Evolutionary conservation across 1,139 yeast genomes (phyloP), one percentile per base, ranked within the genome.

Genomic region (Pichia sp.): DNA sequence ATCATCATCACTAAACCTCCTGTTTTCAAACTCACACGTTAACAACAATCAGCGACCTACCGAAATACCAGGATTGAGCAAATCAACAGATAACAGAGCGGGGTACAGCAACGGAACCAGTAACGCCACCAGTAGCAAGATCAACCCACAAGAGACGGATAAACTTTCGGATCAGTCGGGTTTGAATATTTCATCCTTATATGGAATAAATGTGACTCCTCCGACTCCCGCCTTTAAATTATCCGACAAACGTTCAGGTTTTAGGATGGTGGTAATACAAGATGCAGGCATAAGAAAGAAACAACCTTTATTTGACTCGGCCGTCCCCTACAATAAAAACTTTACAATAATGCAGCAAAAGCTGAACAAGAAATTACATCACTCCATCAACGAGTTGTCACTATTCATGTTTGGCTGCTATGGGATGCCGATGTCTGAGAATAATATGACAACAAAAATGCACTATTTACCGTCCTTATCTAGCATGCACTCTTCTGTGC

Each of bases 391-490:
- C 54, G 84, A 80, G 57, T 63, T 81, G 41, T 73, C 77, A 49
- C 78, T 78, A 57, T 78, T 74, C 60, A 78, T 80, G 79, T 81
- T 80, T 65, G 85, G 85, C 5, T 77, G 80, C 57, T 63, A 62
- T 50, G 84, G 84, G 0, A 66, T 80, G 40, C 81, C 83, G 13
- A 69, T 78, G 5, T 78, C 73, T 58, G 84, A 80, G 57, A 66
- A 72, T n/a, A 72, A 71, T 40, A 65, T 73, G 30, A 66, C 75
- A 16, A 77, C 81, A 2, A 81, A 80, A 58, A 62, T 80, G 8
- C 84, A 80, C 64, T 62, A 72, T 34, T 65, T 81, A 19, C 83
- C 83, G 0, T 67, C 74, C 1, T 62, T 78, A 19, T 70, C 75
- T 2, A 55, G 61, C 10, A 58, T 63, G 57, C 64, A 64, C 8